Evolutionary conservation across 129 eudicot species (phyloP).

Genomic region (Flaveria robusta): DNA sequence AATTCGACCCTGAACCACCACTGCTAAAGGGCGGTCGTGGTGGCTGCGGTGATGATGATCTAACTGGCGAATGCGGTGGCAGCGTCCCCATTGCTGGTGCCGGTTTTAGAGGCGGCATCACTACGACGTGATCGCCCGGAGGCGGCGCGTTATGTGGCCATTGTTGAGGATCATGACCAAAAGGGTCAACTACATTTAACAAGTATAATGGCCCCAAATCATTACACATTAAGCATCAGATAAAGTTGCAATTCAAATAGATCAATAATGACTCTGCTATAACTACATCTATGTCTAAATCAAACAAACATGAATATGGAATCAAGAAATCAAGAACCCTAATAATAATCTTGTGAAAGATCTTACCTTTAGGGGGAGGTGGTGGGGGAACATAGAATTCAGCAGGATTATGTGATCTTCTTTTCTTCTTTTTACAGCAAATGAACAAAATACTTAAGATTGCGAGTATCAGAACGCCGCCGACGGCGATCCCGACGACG

Average conservation of each 20-base stretch:
- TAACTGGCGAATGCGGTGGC: slow-evolving; percentile 37
- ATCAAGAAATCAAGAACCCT: neutral
- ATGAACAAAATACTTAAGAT: slow-evolving; percentile 29
- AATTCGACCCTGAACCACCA: slow-evolving; percentile 43
- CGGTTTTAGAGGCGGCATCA: slow-evolving; percentile 34
- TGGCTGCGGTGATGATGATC: slow-evolving; percentile 30
- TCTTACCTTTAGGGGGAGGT: slow-evolving; percentile 42
- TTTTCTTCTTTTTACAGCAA: slow-evolving; percentile 40
- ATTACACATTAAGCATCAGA: too few species aligned
- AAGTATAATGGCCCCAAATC: neutral
- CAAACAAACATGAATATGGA: neutral
- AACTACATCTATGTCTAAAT: neutral
- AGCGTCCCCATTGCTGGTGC: slow-evolving; percentile 18
- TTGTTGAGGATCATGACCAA: slow-evolving; percentile 26
- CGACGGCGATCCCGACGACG: slow-evolving; percentile 38
- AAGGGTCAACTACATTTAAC: slow-evolving; percentile 28
- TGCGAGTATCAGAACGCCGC: slow-evolving; percentile 31
- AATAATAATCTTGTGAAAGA: neutral
- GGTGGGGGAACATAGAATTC: slow-evolving; percentile 37
- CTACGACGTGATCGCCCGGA: slow-evolving; percentile 29
- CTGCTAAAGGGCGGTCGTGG: slow-evolving; percentile 28
- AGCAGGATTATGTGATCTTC: slow-evolving; percentile 24
- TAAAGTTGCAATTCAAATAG: too few species aligned
- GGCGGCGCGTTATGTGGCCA: slow-evolving; percentile 41
- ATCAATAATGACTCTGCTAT: too few species aligned